Conservation (phyloP, 2,329 filamentous ascomycete genomes). For the Chrysoporthe austroafricana region DNA sequence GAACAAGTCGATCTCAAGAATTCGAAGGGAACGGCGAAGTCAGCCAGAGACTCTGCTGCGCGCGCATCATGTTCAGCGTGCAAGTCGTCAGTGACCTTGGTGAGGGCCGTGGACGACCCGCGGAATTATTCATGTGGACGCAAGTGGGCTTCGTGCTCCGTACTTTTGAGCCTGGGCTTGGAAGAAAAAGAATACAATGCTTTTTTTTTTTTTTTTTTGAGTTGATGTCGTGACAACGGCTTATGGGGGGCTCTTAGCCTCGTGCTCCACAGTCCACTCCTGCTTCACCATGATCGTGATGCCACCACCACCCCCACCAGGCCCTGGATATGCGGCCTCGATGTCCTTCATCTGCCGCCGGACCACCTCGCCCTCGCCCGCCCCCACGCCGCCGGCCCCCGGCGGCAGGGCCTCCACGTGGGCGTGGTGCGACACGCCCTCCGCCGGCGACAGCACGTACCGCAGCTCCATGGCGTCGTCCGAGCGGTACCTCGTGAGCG, state of each 20-base stretch:
- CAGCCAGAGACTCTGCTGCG: too few relatives aligned
- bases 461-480: slow-evolving; percentile 16
- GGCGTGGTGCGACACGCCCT: slow-evolving; percentile 15
- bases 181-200: background rate
- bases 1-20: too few relatives aligned
- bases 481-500: slow-evolving; percentile 9
- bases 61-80: too few relatives aligned
- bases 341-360: slow-evolving; percentile 4
- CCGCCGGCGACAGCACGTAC: slow-evolving; percentile 12
- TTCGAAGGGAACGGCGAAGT: too few relatives aligned
- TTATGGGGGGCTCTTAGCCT: slow-evolving; percentile 1
- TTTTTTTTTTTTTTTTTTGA: background rate
- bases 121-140: too few relatives aligned
- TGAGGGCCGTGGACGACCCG: too few relatives aligned
- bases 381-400: background rate
- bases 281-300: slow-evolving; percentile 19
- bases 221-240: background rate
- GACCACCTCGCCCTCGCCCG: background rate
- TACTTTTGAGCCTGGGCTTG: too few relatives aligned
- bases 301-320: background rate
- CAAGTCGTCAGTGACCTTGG: too few relatives aligned
- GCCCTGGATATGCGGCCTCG: background rate
- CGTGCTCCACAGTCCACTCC: slow-evolving; percentile 17
- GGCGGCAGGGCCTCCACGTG: slow-evolving; percentile 10
- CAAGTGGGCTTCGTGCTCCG: too few relatives aligned